phyloP scores from a whole-genome alignment of 2,329 filamentous ascomycete species.

The Ophiostoma ulmi region DNA sequence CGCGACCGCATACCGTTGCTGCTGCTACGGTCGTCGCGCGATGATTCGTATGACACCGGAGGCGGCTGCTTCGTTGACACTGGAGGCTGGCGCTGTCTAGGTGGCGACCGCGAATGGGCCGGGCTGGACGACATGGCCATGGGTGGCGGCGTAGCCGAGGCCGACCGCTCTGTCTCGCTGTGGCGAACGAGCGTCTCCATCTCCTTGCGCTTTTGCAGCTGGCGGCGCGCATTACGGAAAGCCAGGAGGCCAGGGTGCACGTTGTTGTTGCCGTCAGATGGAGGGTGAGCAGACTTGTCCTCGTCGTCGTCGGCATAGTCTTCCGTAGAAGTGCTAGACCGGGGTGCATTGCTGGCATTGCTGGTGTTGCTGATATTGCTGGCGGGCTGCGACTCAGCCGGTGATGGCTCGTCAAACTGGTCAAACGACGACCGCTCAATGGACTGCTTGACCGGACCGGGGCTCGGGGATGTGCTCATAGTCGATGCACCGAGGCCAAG shows the following conservation, averaged over 20 bases:
- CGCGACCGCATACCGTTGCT: conserved; percentile 29
- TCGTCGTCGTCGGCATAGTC: conserved; percentile 22
- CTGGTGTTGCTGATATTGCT: not conserved
- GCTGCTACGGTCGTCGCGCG: conserved; percentile 30
- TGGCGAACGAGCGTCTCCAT: conserved; percentile 45
- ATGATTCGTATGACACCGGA: conserved; percentile 44
- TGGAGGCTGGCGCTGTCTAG: not conserved
- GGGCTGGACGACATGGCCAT: conserved; percentile 33
- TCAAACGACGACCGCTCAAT: conserved; percentile 33
- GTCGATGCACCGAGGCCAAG: conserved; percentile 49
- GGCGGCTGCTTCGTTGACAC: conserved; percentile 35
- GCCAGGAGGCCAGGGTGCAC: conserved; percentile 50
- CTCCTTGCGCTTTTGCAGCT: conserved; percentile 53
- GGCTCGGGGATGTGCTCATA: conserved; percentile 40
- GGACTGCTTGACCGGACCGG: conserved; percentile 37
- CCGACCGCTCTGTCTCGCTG: not conserved
- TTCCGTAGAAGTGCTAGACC: conserved; percentile 20
- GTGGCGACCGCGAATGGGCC: conserved; percentile 22
- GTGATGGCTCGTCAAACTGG: conserved; percentile 11
- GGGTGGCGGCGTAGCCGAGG: conserved; percentile 5
- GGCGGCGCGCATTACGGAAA: conserved; percentile 54
- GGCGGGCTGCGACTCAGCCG: not conserved
- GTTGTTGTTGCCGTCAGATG: conserved; percentile 30
- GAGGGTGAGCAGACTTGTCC: conserved; percentile 20
- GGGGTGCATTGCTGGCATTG: not conserved